Evolutionary conservation across 352 stramenopile species (phyloP), one percentile per base, ranked within the genome.

Genomic region (Pythium aphanidermatum): DNA sequence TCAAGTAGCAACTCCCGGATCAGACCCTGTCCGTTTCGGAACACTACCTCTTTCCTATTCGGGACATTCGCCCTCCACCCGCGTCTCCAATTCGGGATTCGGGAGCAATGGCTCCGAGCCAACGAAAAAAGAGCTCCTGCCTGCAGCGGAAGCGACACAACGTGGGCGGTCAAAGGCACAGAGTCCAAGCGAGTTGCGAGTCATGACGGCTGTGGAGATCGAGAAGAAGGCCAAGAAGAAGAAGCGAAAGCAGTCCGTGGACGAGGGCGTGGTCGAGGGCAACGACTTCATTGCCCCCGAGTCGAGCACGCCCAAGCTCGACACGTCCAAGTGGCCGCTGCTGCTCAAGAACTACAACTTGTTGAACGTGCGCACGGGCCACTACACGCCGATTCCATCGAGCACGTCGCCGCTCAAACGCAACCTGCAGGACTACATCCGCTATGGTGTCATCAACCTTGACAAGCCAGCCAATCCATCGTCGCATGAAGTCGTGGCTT

Each of bases 401-500:
- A 97, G 96, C 41, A 97, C 84, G 30, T 97, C 80, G 27, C 97
- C 97, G 34, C 70, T 99, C 25, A 98, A 98, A 60, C 90, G 97
- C 36, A 88, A 88, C 47, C 76, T 99, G n/a, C 70, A 92, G 28
- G 92, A 99, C 58, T 99, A 99, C 65, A 76, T 99, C 21, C 91
- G 85, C 25, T 99, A 98, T 56, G 97, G 97, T 51, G 95, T 99
- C n/a, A 99, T 99, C 61, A 99, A 99, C 74, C 82, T 99, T 20
- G 97, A 99, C 77, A 99, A 99, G 73, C 97, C 97, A 13, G 94
- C 97, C 25, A 99, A 99, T 77, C 97, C 97, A 24, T 98, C 82
- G 38, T 98, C 89, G 23, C 97, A 99, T 68, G 97, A 99, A 70
- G 97, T 99, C 3, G 97, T 99, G 26, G 95, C 92, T 5, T 99